Base-by-base conservation (phyloP, 352 stramenopile genomes). In the Globisporangium carolinianum region DNA sequence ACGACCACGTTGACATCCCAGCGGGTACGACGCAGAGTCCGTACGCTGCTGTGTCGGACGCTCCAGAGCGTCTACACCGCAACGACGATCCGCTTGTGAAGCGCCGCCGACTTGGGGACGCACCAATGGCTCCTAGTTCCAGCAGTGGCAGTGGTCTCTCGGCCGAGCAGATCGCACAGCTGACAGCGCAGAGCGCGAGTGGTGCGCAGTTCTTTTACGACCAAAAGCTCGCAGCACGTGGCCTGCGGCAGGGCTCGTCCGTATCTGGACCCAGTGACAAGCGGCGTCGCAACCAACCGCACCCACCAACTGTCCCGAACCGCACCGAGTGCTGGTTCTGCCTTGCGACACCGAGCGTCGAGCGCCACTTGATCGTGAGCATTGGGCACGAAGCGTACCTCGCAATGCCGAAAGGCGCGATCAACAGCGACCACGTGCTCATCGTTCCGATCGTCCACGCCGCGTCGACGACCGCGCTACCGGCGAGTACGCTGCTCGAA, bases 261-360 rank as follows among this genome's bases (percentile, higher is more conserved):
- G 58, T 74, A 17, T 63, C 71, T 36, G 17, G 62, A 5, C 36
- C 54, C 12, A 66, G 62, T 24, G 66, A 67, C 8, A 63, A 73
- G 54, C 58, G 63, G 0, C 42, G 50, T 9, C n/a, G 49, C 8
- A 32, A 10, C 8, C 11, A 6, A 18, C 45, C 45, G 15, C 15
- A 11, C 2, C 14, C 48, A 8, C 62, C 65, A 18, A 60, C 51
- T 10, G 68, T 90, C 1, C 69, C 75, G 2, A 68, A 88, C 10
- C 83, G 83, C n/a, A 74, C 65, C 9, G 83, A 93, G 66, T 93
- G 83, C 72, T 93, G 83, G 83, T 93, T 93, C 58, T 93, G 83
- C 51, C 66, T 93, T 17, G 76, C 83, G 8, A 93, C 83, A 12
- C 83, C 83, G 5, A 85, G 72, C 18, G 64, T 93, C 0, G 83